Evolutionary conservation across 352 stramenopile species (phyloP), one percentile per base, ranked within the genome.

Genomic region (Globisporangium mamillatum): DNA sequence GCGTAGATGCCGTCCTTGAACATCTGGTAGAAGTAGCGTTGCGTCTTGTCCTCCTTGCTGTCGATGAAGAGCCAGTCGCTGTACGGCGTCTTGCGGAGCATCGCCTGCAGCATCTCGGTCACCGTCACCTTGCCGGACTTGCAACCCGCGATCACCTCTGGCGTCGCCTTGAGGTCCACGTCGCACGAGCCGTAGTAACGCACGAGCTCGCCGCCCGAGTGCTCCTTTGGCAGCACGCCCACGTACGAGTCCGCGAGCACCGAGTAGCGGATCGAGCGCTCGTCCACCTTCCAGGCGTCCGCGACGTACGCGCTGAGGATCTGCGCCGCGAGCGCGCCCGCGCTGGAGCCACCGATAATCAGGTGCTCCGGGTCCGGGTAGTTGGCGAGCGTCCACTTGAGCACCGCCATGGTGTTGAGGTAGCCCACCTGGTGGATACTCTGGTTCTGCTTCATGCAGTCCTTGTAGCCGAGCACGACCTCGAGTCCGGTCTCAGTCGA

Each of bases 11-110:
- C 82, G 24, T 89, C 46, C 24, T 75, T 52, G 52, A 89, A 75
- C 32, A 90, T 65, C 62, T 88, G 69, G 67, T 90, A 92, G 60
- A 90, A 92, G 66, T 81, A 79, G 29, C 84, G 84, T 71, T 92
- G 84, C 9, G 73, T 84, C 55, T 70, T 53, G 68, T 92, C 84
- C 64, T 70, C 75, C 73, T 84, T 88, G 52, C 79, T 88, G 75
- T 89, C 75, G 10, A 89, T 67, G 70, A 89, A 89, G 4, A 92
- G 68, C 84, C 84, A 92, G 59, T 89, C 71, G 58, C 73, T 77
- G 27, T 62, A 72, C 6, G 80, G 71, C 6, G 79, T 77, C 63
- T 76, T 63, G 52, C 85, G 64, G 64, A 91, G 78, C 70, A 91
- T 82, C 14, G 72, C 75, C 48, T 75, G 73, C 60, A 89, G 73